phyloP scores from a whole-genome alignment of 140 eudicot genomes.

The Eryngium alpinum region DNA sequence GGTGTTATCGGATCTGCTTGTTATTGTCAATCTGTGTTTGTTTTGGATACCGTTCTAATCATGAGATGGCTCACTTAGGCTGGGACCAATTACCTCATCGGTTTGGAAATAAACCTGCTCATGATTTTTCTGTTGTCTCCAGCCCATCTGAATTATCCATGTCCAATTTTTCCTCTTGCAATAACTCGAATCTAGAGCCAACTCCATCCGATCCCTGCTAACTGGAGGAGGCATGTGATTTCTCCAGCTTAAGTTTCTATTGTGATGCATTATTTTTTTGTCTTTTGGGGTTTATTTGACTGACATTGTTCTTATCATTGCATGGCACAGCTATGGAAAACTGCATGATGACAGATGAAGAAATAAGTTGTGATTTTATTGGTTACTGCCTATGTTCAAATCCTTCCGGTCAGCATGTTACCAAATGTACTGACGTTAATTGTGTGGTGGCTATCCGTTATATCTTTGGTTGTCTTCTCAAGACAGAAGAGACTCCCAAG shows the following conservation, averaged over 20 bases:
- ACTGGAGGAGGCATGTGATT: no score
- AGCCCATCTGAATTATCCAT: no score
- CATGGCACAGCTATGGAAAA: neutral
- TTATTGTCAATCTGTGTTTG: no score
- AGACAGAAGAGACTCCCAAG: conserved; percentile 3
- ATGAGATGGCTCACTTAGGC: no score
- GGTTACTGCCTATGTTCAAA: neutral
- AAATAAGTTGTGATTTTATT: neutral
- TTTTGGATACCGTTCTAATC: no score
- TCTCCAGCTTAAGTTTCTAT: neutral
- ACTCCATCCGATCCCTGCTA: no score
- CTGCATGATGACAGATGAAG: neutral
- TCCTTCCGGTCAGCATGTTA: neutral
- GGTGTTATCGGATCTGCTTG: no score
- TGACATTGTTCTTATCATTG: neutral
- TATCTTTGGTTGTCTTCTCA: neutral
- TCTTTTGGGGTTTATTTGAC: neutral
- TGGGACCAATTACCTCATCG: no score
- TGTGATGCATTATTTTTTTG: neutral
- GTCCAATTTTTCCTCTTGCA: no score
- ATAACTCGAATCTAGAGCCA: no score
- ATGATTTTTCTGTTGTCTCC: no score
- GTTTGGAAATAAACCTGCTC: no score
- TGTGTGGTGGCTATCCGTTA: neutral
- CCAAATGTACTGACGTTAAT: neutral